Evolutionary conservation across 306 rosid genomes (phyloP), one percentile per base, ranked within the genome.

Genomic region (Cyclanthera cordifolia): DNA sequence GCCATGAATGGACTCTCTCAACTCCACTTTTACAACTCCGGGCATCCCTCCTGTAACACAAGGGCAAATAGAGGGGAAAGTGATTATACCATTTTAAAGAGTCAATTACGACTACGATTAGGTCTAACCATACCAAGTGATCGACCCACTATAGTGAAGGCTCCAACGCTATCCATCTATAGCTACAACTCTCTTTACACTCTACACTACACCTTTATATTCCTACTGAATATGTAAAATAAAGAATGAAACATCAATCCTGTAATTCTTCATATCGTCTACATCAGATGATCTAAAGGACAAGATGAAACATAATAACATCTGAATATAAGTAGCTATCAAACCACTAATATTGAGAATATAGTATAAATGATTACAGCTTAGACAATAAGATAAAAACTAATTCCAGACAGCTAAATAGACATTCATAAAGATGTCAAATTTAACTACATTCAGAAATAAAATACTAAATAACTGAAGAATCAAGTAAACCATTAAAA

Each of bases 1-100:
- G 97, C 87, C 87, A 87, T 79, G 88, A 82, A 85, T 85, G 96
- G 88, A 87, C 91, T 52, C 90, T 85, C 90, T 85, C 76, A 82
- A 82, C 84, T 78, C 75, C 75, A 72, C 75, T 72, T 72, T 84
- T 88, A 83, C 82, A 75, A 78, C 90, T 81, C 65, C 79, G 54
- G 67, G 94, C 96, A 90, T 81, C 87, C 91, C 91, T 91, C 99
- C 96, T 90, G 99, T 93, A 93, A 86, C 99, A 93, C 96, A 93
- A 93, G 96, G 92, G 91, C 95, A 93, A 93, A 93, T 93, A 87
- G 95, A 93, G 96, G 99, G 94, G 91, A 85, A 90, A 93, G 88
- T 88, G 95, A 88, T 90, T 93, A 93, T 93, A 87, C 94, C 96
- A 93, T 80, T 82, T 90, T 89, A 90, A 90, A 89, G 87, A 84